These are phyloP conservation scores for Geum urbanum DNA, from an alignment of 306 rosid species.

Conservation along the genomic window DNA sequence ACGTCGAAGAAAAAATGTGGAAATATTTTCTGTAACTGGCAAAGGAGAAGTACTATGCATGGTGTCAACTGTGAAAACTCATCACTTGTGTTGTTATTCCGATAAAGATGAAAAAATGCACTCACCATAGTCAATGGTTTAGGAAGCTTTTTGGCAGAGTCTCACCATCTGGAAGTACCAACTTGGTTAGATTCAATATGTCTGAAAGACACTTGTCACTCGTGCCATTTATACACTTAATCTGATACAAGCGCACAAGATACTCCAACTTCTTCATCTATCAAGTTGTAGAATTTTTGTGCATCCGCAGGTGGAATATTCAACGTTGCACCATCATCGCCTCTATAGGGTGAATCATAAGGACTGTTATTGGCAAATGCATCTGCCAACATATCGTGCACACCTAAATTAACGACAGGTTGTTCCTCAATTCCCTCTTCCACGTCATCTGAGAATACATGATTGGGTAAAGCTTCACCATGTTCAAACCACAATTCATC, in stretches of 20 bases:
- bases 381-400: neutral
- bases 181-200: neutral
- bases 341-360: neutral
- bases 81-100: neutral
- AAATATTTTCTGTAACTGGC: neutral
- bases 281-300: neutral
- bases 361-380: neutral
- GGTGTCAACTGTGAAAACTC: neutral
- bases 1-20: neutral
- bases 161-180: neutral
- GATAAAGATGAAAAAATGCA: neutral
- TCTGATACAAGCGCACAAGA: neutral
- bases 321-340: neutral
- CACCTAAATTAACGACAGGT: neutral
- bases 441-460: neutral
- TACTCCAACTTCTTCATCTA: neutral
- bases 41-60: neutral
- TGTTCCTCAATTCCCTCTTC: neutral
- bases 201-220: neutral
- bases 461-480: neutral
- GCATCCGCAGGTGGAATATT: neutral
- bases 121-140: neutral
- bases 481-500: neutral
- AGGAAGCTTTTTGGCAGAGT: neutral
- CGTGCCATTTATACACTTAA: neutral